A percentile compares a stretch with the other conserved stretches of the same genome.
These are phyloP conservation scores for Letharia columbiana DNA, from an alignment of 495 filamentous ascomycete genomes.

Conservation along the genomic window DNA sequence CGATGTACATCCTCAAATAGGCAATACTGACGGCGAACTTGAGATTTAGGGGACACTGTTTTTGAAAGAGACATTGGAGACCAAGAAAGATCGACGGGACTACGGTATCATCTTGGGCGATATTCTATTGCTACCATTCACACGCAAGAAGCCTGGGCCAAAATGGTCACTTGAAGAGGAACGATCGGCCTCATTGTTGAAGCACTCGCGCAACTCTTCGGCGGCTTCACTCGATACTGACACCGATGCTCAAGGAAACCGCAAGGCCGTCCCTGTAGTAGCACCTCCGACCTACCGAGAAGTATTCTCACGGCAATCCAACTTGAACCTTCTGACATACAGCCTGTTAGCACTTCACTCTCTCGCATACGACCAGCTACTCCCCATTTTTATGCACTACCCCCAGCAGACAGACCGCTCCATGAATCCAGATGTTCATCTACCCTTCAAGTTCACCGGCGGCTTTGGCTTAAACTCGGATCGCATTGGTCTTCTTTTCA, in stretches of 20 bases:
- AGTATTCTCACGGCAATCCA: constrained; percentile 64
- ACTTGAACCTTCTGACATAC: constrained; percentile 66
- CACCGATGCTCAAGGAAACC: constrained; percentile 8
- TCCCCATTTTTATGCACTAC: constrained; percentile 76
- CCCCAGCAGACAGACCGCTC: constrained; percentile 44
- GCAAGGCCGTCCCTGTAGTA: constrained; percentile 20
- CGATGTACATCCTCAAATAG: no score
- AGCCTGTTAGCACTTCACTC: constrained; percentile 66
- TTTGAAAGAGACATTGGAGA: constrained; percentile 66
- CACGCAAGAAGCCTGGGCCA: constrained; percentile 27
- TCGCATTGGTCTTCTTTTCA: constrained; percentile 69
- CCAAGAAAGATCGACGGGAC: constrained; percentile 53
- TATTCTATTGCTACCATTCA: constrained; percentile 28
- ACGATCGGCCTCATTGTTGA: constrained; percentile 25
- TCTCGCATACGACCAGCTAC: constrained; percentile 69
- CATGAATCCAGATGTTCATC: constrained; percentile 47
- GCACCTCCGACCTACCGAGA: constrained; percentile 49
- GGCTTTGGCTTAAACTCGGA: constrained; percentile 66
- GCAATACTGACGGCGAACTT: no score
- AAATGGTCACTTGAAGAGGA: constrained; percentile 34
- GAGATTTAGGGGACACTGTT: constrained; percentile 51
- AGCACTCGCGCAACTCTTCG: constrained; percentile 18
- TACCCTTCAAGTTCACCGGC: constrained; percentile 71
- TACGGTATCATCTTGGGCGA: constrained; percentile 61
- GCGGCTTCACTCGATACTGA: constrained; percentile 3